Evolutionary conservation across 495 filamentous ascomycete species (phyloP), one percentile per base, ranked within the genome.

Genomic region (Penicillium soppii): DNA sequence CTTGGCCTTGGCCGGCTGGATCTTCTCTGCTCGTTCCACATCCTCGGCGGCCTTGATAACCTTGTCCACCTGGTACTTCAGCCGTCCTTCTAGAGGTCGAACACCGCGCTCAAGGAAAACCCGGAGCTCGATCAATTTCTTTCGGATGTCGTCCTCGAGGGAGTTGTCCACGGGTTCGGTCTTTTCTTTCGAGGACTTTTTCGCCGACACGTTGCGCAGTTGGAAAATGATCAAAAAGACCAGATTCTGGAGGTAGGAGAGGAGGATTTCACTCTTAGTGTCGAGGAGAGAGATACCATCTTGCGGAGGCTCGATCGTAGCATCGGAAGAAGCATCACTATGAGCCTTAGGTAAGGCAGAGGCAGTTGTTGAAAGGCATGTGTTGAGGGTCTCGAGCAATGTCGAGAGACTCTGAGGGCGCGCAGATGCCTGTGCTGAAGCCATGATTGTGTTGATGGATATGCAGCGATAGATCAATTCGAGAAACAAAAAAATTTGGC

Each of bases 211-310:
- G 73, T 63, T 58, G 84, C 89, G 82, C 15, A 97, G 65, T 66
- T 96, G 94, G 36, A 92, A 69, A 2, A 97, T 71, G 30, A 95
- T 86, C 41, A 97, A 73, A 57, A 96, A 96, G 25, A 92, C 89
- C 4, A 96, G 81, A 58, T 97, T 92, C 59, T 97, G 95, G 0
- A 97, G 75, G 72, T 98, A 98, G 1, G 95, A 91, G 36, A 98
- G 87, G 12, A 98, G 82, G 15, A 97, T 80, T 54, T 98, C 95
- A 75, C 90, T 96, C 68, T 98, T 98, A 44, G 87, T 81, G 63
- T 96, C 90, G 61, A 98, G 84, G 5, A 98, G 85, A 2, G 94
- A 97, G 42, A 98, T 92, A 54, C 92, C 92, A 54, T 96, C 84
- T 57, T 84, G 77, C 7, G 89, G 85, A 5, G 88, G 80, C 36